Evolutionary conservation across 1,284 basidiomycete genomes (phyloP).

Genomic region (Ustilago esculenta): DNA sequence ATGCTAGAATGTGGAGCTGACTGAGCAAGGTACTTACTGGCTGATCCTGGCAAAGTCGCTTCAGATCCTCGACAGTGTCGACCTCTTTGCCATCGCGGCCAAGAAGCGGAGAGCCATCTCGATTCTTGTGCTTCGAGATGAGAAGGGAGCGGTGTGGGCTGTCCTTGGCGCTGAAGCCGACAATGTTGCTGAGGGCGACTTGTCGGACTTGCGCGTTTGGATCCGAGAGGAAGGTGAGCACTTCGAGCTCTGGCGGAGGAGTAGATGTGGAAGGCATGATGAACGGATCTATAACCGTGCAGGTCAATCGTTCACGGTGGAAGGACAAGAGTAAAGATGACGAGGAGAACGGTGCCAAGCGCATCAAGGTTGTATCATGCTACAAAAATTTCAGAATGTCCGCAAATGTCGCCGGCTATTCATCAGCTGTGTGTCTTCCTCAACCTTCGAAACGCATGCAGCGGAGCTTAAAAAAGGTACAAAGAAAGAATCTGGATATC

Average conservation of each 20-base stretch:
- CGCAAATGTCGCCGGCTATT: slow-evolving; percentile 19
- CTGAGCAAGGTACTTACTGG: slow-evolving; percentile 15
- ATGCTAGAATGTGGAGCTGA: too few species aligned
- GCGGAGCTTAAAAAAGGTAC: too few species aligned
- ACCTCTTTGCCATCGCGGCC: slow-evolving; percentile 57
- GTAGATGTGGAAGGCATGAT: slow-evolving; percentile 32
- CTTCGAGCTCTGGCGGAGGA: slow-evolving; percentile 70
- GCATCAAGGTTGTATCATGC: too few species aligned
- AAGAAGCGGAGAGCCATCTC: slow-evolving; percentile 48
- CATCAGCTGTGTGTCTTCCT: slow-evolving; percentile 2
- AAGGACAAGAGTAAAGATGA: too few species aligned
- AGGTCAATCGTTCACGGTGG: too few species aligned
- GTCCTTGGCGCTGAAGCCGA: slow-evolving; percentile 68
- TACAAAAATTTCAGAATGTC: slow-evolving; percentile 27
- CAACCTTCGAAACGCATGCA: slow-evolving; percentile 13
- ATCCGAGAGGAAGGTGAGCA: slow-evolving; percentile 85
- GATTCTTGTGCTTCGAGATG: slow-evolving; percentile 52
- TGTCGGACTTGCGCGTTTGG: slow-evolving; percentile 86
- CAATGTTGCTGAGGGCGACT: slow-evolving; percentile 83
- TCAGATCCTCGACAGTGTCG: slow-evolving; percentile 73
- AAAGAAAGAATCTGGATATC: too few species aligned
- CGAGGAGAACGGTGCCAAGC: too few species aligned
- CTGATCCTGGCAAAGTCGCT: slow-evolving; percentile 85
- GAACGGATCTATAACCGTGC: neutral
- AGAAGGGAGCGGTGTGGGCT: slow-evolving; percentile 56